phyloP scores from a whole-genome alignment of 345 rosid genomes.

The Gossypium turneri region DNA sequence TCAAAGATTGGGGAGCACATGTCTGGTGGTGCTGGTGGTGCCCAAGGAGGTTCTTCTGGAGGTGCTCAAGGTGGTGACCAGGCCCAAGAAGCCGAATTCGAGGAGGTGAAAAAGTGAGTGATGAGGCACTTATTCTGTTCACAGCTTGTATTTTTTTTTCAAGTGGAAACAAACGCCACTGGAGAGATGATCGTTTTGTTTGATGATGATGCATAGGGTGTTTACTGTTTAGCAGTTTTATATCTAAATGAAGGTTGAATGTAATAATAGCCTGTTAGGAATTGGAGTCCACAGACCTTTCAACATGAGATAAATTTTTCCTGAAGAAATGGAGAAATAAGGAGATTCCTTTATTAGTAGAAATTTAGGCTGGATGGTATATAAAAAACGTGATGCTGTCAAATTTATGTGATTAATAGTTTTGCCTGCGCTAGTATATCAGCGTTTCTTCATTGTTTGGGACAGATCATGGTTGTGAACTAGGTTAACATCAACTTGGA shows the following conservation, averaged over 20 bases:
- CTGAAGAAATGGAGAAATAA: no score
- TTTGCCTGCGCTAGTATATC: no score
- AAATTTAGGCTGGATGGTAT: no score
- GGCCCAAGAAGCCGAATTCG: slow-evolving; percentile 77
- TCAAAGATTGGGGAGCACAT: slow-evolving; percentile 89
- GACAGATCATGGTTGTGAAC: no score
- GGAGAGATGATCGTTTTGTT: not conserved
- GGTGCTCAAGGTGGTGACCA: slow-evolving; percentile 66
- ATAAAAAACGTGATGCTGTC: no score
- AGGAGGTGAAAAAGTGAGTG: slow-evolving; percentile 70
- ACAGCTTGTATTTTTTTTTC: not conserved
- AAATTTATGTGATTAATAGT: no score
- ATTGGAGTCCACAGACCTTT: not conserved
- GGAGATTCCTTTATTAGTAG: no score
- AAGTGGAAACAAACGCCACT: not conserved
- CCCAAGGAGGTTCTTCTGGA: slow-evolving; percentile 37
- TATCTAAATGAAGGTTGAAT: not conserved
- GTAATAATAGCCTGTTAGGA: not conserved
- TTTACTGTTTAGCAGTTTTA: not conserved
- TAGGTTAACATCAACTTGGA: no score
- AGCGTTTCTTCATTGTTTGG: no score
- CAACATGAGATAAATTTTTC: not conserved
- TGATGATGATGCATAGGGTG: not conserved
- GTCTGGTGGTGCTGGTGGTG: slow-evolving; percentile 52
- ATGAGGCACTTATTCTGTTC: not conserved